phyloP scores from a whole-genome alignment of 2,329 filamentous ascomycete genomes.

The Ophiostoma ulmi region DNA sequence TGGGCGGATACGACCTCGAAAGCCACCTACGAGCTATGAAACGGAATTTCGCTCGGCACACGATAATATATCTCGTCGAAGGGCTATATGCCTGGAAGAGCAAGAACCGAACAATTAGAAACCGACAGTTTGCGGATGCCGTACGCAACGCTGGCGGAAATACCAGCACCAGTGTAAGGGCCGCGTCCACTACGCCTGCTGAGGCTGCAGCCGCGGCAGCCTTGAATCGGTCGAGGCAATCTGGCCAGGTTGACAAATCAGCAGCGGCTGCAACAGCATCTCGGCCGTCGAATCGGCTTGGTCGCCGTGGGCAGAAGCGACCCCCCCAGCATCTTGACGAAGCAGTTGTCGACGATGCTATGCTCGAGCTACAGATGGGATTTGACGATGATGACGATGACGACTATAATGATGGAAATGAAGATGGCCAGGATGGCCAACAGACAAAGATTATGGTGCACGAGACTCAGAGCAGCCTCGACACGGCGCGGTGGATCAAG shows the following conservation, averaged over 20 bases:
- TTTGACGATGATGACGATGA: conserved; percentile 30
- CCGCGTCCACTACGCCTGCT: background rate
- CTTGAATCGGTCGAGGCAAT: background rate
- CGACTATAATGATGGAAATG: conserved; percentile 37
- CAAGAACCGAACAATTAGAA: conserved; percentile 62
- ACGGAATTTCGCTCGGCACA: conserved; percentile 47
- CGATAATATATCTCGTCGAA: conserved; percentile 66
- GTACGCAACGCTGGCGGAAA: conserved; percentile 43
- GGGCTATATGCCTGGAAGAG: conserved; percentile 61
- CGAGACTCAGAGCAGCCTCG: conserved; percentile 55
- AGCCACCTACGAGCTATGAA: conserved; percentile 54
- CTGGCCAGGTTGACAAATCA: conserved; percentile 20
- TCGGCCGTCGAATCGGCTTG: conserved; percentile 28
- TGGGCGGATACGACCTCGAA: conserved; percentile 43
- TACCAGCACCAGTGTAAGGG: background rate
- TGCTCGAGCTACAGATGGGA: conserved; percentile 63
- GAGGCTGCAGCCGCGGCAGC: conserved; percentile 24
- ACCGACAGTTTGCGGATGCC: conserved; percentile 61
- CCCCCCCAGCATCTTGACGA: conserved; percentile 55
- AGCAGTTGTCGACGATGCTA: conserved; percentile 63
- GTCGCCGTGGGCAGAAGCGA: conserved; percentile 39
- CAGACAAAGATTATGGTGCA: conserved; percentile 53
- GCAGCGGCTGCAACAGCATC: conserved; percentile 16
- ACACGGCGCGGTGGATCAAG: conserved; percentile 68
- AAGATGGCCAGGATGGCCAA: background rate